Evolutionary conservation across 805 yeast genomes (phyloP), one percentile per base, ranked within the genome.

Genomic region (Brettanomyces sp.): DNA sequence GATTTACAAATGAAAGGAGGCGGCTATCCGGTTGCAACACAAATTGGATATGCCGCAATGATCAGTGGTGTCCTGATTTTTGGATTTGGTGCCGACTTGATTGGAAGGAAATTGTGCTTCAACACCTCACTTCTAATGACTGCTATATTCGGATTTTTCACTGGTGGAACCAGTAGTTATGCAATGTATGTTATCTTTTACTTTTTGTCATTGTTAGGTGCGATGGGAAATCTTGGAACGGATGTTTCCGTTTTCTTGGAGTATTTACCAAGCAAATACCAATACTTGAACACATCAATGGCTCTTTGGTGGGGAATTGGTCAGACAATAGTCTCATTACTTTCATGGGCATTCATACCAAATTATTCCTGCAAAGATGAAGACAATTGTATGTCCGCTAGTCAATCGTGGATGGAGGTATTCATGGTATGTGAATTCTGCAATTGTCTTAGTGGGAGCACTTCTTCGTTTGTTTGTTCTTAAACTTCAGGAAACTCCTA

Each of bases 251-350:
- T 74, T 7, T 74, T 74, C 51, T 56, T 77, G 35, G 80, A 77
- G 54, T 75, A 70, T 47, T 60, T 77, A 47, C 82, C 83, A 3
- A 61, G 67, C 39, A 69, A 68, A 42, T 62, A 70, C 52, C 78
- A 76, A 51, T 77, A 71, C 69, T 56, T 76, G 50, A 65, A 73
- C 43, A 76, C 82, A 2, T 64, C 74, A 35, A 68, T 79, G 61
- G 77, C 81, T 22, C 63, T 69, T 39, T 79, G 73, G 76, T 79
- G 84, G 85, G 80, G 82, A 40, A 64, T 79, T 34, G 84, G 83
- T 32, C 83, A 79, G 56, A 69, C 79, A 2, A 63, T 78, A 39
- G 71, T 79, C 11, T 66, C 67, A 32, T 59, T 77, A 18, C 53
- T 77, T 37, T 72, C 80, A 4, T 79, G 81, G 79, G 82, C 77